phyloP scores from a whole-genome alignment of 345 rosid genomes.

The Arabis alpina region DNA sequence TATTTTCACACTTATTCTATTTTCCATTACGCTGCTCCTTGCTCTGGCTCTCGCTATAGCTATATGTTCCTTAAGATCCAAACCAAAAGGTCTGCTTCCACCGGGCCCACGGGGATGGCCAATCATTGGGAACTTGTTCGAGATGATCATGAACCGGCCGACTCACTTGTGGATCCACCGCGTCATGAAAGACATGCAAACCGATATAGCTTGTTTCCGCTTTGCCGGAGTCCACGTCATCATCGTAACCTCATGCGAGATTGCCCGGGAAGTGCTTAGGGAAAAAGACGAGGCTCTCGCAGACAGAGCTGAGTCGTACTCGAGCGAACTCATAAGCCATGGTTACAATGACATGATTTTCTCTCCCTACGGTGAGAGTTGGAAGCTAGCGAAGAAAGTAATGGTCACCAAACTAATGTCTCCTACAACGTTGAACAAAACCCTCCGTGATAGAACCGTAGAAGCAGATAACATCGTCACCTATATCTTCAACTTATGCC shows the following conservation, averaged over 20 bases:
- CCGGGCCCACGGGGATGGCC: constrained; percentile 7
- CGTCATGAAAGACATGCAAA: constrained; percentile 27
- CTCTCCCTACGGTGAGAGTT: constrained; percentile 19
- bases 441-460: constrained; percentile 26
- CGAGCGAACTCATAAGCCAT: no score
- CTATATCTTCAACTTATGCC: constrained; percentile 23
- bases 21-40: neutral
- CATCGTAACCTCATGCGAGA: constrained; percentile 23
- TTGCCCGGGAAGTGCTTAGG: no score
- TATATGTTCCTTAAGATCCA: constrained; percentile 3
- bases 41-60: neutral
- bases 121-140: constrained; percentile 22
- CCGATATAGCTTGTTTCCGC: constrained; percentile 32
- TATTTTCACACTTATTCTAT: constrained; percentile 7
- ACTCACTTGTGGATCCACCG: constrained; percentile 30
- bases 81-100: constrained; percentile 28
- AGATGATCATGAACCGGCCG: constrained; percentile 17
- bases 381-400: constrained; percentile 40
- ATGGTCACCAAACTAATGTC: constrained; percentile 33
- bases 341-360: neutral
- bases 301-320: no score
- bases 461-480: constrained; percentile 40
- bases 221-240: constrained; percentile 21
- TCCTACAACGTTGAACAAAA: neutral
- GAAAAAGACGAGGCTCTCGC: no score